phyloP scores from a whole-genome alignment of 768 basidiomycete species.

The Boletus subparvulus region DNA sequence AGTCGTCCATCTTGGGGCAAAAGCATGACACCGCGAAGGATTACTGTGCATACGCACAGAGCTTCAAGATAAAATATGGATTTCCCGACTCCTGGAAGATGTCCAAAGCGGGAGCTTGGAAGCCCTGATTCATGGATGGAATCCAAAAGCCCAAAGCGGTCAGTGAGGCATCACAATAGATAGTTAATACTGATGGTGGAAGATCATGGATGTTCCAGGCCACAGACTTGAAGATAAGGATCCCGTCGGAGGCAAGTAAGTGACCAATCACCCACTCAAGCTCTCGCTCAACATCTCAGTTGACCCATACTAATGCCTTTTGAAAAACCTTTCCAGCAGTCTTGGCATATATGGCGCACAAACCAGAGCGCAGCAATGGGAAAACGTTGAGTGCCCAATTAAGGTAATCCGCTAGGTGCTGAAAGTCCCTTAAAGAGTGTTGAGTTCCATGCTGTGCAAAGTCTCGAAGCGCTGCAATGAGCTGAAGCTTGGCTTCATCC shows the following conservation, averaged over 20 bases:
- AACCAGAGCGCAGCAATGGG: slow-evolving; percentile 34
- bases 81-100: slow-evolving; percentile 12
- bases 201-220: background rate
- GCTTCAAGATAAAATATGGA: background rate
- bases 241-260: background rate
- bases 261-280: slow-evolving; percentile 23
- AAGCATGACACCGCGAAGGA: background rate
- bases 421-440: slow-evolving; percentile 23
- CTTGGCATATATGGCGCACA: slow-evolving; percentile 37
- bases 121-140: background rate
- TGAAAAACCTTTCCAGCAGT: slow-evolving; percentile 25
- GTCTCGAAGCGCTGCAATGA: slow-evolving; percentile 12
- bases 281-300: background rate
- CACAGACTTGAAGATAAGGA: background rate
- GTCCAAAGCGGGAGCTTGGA: background rate
- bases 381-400: slow-evolving; percentile 30
- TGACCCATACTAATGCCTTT: slow-evolving; percentile 1
- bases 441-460: slow-evolving; percentile 9
- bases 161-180: slow-evolving; percentile 29
- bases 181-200: background rate
- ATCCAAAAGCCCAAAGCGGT: slow-evolving; percentile 27
- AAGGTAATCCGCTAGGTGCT: background rate
- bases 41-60: background rate
- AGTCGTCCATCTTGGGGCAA: background rate
- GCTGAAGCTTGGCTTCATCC: slow-evolving; percentile 3